A percentile compares a stretch with the other conserved stretches of the same genome.
These are phyloP conservation scores for Fusarium sublunatum DNA, from an alignment of 2,329 filamentous ascomycete species.

Conservation along the genomic window DNA sequence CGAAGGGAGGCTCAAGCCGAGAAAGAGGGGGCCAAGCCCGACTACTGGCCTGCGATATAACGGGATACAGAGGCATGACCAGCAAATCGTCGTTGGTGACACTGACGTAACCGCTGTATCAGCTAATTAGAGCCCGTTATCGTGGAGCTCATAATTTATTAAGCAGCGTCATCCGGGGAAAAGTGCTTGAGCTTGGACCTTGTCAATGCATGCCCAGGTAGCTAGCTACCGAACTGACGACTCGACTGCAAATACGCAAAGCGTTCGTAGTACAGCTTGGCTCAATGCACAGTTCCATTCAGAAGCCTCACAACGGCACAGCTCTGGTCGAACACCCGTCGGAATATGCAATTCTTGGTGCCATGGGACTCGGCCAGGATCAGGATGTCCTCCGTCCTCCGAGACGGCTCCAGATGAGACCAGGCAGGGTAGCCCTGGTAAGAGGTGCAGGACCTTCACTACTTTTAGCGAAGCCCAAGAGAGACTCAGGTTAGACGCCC, in stretches of 20 bases:
- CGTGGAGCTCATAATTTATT: conserved; percentile 1
- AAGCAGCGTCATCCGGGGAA: conserved; percentile 4
- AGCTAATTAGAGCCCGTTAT: conserved; percentile 4
- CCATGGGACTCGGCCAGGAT: conserved; percentile 31
- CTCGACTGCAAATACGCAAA: conserved; percentile 6
- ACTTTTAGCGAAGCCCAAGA: conserved; percentile 3
- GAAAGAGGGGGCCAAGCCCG: background rate
- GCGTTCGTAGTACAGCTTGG: conserved; percentile 13
- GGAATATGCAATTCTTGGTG: conserved; percentile 27
- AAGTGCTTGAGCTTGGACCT: conserved; percentile 9
- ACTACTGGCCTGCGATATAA: background rate
- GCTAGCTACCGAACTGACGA: background rate
- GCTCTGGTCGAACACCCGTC: conserved; percentile 18
- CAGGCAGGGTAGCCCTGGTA: conserved; percentile 37
- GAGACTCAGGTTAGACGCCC: conserved; percentile 9
- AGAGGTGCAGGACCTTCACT: conserved; percentile 17
- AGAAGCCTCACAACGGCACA: conserved; percentile 27
- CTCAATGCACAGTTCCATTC: conserved; percentile 24
- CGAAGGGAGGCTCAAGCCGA: conserved; percentile 1
- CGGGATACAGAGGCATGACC: background rate
- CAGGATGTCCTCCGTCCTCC: conserved; percentile 24
- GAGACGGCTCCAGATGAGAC: conserved; percentile 33
- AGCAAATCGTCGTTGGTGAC: background rate
- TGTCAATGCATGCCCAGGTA: background rate
- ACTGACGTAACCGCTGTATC: conserved; percentile 10